Evolutionary conservation across 345 rosid genomes (phyloP).

Genomic region (Balakata baccata): DNA sequence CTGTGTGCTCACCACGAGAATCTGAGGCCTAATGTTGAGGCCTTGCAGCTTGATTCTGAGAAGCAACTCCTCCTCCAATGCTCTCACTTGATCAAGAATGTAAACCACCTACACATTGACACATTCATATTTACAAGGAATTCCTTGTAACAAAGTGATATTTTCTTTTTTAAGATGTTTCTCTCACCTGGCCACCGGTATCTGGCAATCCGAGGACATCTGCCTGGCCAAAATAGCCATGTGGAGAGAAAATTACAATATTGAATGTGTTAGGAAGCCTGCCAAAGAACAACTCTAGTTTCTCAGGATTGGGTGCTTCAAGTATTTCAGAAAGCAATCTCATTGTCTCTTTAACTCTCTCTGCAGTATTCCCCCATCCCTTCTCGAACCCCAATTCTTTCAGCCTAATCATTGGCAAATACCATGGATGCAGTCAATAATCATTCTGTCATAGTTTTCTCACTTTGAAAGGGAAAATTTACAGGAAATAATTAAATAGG

Average conservation of each 20-base stretch:
- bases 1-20: slow-evolving; percentile 63
- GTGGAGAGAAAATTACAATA: slow-evolving; percentile 84
- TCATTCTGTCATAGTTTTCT: too few species aligned
- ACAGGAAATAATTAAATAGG: neutral
- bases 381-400: slow-evolving; percentile 52
- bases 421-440: neutral
- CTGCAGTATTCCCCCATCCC: slow-evolving; percentile 67
- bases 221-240: slow-evolving; percentile 86
- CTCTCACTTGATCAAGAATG: slow-evolving; percentile 96
- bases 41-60: slow-evolving; percentile 71
- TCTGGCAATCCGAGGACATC: slow-evolving; percentile 95
- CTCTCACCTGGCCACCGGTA: slow-evolving; percentile 78
- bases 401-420: slow-evolving; percentile 30
- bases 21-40: slow-evolving; percentile 68
- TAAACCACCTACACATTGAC: slow-evolving; percentile 63
- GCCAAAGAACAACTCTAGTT: slow-evolving; percentile 55
- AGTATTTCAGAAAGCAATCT: slow-evolving; percentile 47
- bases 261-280: slow-evolving; percentile 75
- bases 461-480: neutral
- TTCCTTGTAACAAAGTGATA: neutral
- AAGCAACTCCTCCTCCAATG: slow-evolving; percentile 77
- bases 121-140: neutral
- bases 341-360: slow-evolving; percentile 47
- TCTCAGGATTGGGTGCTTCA: slow-evolving; percentile 50
- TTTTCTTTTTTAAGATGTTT: neutral